Base-by-base conservation (phyloP, 305 asterid genomes). In the Euphrasia arctica region DNA sequence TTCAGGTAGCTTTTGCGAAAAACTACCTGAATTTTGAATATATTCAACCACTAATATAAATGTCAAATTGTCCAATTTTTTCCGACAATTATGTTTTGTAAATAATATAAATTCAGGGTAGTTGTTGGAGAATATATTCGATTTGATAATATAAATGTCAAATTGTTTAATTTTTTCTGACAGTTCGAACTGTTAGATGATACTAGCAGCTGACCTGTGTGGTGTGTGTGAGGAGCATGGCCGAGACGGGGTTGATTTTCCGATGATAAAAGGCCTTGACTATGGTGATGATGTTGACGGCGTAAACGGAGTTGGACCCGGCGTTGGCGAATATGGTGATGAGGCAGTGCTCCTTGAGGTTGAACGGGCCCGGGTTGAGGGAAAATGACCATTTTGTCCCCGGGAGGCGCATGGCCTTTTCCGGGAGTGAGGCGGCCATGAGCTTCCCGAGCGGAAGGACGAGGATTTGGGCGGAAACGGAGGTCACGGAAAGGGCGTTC, bases 311-410 rank as follows among this genome's bases (percentile, higher is more conserved):
- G 42, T 49, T 80, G 1, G 86, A 67, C 42, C 88, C 94, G 0
- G 88, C 79, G 47, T 73, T 86, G 50, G 94, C 88, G 25, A 86
- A 82, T 41, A 86, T 86, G 41, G 90, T 83, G 70, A 86, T 82
- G 36, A 86, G 88, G 71, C 80, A 80, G 34, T 86, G 90, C 72
- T 86, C 94, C 77, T 86, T 86, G 11, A 83, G 56, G 79, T 86
- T 86, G 77, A 86, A 86, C 6, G 90, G 87, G 34, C 94, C 94
- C 9, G 94, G 90, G 68, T 86, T 86, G 68, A 83, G 10, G 0
- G 90, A 65, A 70, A 86, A 83, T 1, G 88, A 81, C 88, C 82
- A 83, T 54, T 75, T 80, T 29, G 81, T 74, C 18, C 71, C 70
- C 0, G 90, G 88, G 68, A 86, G 13, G 0, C 5, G 62, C 7